Evolutionary conservation across 2,329 filamentous ascomycete species (phyloP).

Genomic region (Penicillium thymicola): DNA sequence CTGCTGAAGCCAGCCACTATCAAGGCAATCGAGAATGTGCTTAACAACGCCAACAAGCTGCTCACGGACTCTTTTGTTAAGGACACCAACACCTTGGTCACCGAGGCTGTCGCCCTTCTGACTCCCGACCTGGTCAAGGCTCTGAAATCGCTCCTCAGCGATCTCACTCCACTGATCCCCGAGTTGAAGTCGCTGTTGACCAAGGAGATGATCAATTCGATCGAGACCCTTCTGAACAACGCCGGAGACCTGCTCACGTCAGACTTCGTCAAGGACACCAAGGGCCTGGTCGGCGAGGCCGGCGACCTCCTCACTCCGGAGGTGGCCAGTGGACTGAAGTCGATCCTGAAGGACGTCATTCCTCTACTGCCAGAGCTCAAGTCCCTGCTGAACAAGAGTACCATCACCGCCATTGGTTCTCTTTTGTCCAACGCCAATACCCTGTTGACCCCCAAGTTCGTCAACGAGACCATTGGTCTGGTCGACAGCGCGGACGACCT

Average conservation of each 20-base stretch:
- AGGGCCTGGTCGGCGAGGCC: conserved; percentile 18
- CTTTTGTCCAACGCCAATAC: conserved; percentile 21
- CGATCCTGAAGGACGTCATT: conserved; percentile 15
- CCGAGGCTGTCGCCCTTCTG: conserved; percentile 18
- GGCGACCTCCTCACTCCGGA: conserved; percentile 20
- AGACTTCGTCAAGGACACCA: conserved; percentile 21
- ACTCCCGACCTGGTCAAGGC: conserved; percentile 18
- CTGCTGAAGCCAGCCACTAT: conserved; percentile 22
- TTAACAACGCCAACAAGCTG: conserved; percentile 21
- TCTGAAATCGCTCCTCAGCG: conserved; percentile 19
- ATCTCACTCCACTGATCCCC: conserved; percentile 16
- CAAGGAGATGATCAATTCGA: conserved; percentile 12
- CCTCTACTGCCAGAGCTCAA: conserved; percentile 21
- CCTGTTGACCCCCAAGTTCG: conserved; percentile 20
- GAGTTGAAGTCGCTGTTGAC: conserved; percentile 20
- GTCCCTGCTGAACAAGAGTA: conserved; percentile 15
- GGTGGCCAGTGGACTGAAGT: conserved; percentile 14
- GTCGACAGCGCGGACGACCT: conserved; percentile 20
- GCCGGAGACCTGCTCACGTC: conserved; percentile 18
- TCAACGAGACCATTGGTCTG: conserved; percentile 21
- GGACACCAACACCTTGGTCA: conserved; percentile 19
- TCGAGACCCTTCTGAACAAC: conserved; percentile 12
- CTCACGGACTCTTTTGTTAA: conserved; percentile 21
- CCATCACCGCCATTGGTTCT: conserved; percentile 10
- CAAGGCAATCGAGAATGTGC: conserved; percentile 15